A percentile compares a stretch with the other conserved stretches of the same genome.
phyloP scores from a whole-genome alignment of 805 yeast species.

The Wickerhamomyces hampshirensis region DNA sequence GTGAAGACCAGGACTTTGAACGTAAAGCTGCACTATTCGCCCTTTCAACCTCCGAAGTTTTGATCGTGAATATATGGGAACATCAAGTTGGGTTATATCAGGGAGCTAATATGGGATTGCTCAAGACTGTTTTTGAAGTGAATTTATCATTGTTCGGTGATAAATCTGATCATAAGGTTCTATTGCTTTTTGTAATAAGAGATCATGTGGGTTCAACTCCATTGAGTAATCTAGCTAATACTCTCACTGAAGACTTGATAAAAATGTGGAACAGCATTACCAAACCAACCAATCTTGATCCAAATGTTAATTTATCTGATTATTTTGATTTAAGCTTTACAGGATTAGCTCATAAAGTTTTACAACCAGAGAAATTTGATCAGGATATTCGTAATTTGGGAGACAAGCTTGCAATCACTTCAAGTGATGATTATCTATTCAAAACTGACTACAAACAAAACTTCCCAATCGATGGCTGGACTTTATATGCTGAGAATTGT shows the following conservation, averaged over 20 bases:
- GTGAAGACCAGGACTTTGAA: slow-evolving; percentile 98
- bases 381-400: slow-evolving; percentile 61
- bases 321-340: slow-evolving; percentile 84
- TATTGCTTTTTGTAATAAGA: slow-evolving; percentile 81
- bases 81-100: slow-evolving; percentile 95
- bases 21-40: slow-evolving; percentile 96
- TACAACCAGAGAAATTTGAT: slow-evolving; percentile 68
- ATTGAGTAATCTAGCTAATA: slow-evolving; percentile 58
- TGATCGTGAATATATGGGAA: slow-evolving; percentile 95
- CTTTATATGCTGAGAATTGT: slow-evolving; percentile 80
- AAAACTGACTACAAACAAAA: slow-evolving; percentile 70
- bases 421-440: slow-evolving; percentile 39
- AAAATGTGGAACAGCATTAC: slow-evolving; percentile 74
- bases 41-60: slow-evolving; percentile 81
- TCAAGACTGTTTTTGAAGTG: slow-evolving; percentile 95
- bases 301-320: slow-evolving; percentile 52
- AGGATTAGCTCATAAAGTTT: slow-evolving; percentile 78
- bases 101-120: slow-evolving; percentile 94
- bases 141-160: slow-evolving; percentile 80
- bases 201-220: slow-evolving; percentile 92
- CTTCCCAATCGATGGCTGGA: slow-evolving; percentile 96
- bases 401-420: slow-evolving; percentile 43
- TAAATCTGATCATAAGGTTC: slow-evolving; percentile 52
- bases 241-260: slow-evolving; percentile 65
- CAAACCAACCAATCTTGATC: slow-evolving; percentile 62